Conservation (phyloP, 192 early-diverging fungal species). For the Rhizoclosmatium sp. region DNA sequence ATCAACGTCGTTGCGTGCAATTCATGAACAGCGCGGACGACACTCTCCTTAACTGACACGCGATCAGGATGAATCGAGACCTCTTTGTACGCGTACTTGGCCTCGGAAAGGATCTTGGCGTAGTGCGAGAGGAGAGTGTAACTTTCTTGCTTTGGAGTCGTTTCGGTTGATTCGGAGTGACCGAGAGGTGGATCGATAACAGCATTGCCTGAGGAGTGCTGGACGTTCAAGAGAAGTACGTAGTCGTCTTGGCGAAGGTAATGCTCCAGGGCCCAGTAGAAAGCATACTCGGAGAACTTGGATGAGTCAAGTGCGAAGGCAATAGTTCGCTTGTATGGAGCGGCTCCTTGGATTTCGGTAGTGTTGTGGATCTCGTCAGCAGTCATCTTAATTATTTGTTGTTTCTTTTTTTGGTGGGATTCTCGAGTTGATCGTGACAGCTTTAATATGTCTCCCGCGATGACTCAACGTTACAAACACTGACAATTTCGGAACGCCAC, state of each 20-base stretch:
- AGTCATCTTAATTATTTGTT: no score
- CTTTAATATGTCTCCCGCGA: no score
- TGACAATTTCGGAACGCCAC: no score
- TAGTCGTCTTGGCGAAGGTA: slow-evolving; percentile 37
- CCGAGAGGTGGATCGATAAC: not conserved
- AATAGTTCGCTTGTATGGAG: slow-evolving; percentile 30
- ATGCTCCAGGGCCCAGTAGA: slow-evolving; percentile 41
- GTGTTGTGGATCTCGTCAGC: no score
- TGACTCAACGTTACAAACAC: no score
- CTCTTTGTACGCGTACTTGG: not conserved
- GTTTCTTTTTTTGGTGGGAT: no score
- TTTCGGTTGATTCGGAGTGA: not conserved
- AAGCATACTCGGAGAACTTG: slow-evolving; percentile 24
- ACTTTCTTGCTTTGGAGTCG: not conserved
- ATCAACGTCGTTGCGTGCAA: slow-evolving; percentile 57
- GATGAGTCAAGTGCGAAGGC: slow-evolving; percentile 43
- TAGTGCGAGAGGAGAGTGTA: not conserved
- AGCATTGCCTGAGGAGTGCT: not conserved
- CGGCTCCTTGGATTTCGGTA: not conserved
- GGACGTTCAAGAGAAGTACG: slow-evolving; percentile 40
- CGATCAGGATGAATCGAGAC: not conserved
- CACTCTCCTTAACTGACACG: slow-evolving; percentile 30
- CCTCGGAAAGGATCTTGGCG: not conserved
- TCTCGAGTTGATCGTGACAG: no score
- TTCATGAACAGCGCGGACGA: slow-evolving; percentile 62